Base-by-base conservation (phyloP, 768 basidiomycete genomes). In the Austroboletus eburneus region DNA sequence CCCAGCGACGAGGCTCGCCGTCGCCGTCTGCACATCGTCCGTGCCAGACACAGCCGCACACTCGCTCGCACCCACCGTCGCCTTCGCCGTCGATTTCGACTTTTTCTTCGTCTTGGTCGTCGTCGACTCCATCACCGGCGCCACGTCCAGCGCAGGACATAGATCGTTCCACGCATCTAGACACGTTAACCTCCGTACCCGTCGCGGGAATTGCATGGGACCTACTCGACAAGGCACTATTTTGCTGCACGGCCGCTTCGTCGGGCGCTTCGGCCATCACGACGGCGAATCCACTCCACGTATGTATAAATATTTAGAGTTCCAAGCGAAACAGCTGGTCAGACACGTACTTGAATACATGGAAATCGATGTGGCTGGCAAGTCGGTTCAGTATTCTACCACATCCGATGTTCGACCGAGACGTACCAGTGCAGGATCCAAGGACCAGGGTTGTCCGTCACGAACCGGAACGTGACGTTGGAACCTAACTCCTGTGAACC, bases 361-460 rank as follows among this genome's bases (percentile, higher is more conserved):
- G 64, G 32, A 52, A 67, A 45, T 67, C 66, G 36, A 65, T 62
- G 42, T 65, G 64, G 45, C 66, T 67, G 22, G 30, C 27, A 4
- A 51, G 43, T 3, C 2, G 33, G 30, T 27, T 10, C 10, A 32
- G 13, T 12, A 6, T 32, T 24, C 55, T 43, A 54, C 45, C 17
- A 9, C 13, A 13, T 9, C 20, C 18, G 5, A 37, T 20, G 22
- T 42, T 25, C 9, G 36, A 34, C 12, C 9, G 17, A 9, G 40
- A 30, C 57, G 43, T 30, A 62, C 65, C 66, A 76, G 51, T 76
- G 76, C 24, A 76, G 49, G 52, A 76, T 67, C 77, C 80, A 83
- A 3, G 77, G 76, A 10, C 85, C 85, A 4, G 82, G 73, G 62
- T 86, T 86, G 56, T 86, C 76, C 3, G 83, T 82, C 21, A 66